Conservation (phyloP, 164 flowering plant genomes). For the Chloranthus sessilifolius region DNA sequence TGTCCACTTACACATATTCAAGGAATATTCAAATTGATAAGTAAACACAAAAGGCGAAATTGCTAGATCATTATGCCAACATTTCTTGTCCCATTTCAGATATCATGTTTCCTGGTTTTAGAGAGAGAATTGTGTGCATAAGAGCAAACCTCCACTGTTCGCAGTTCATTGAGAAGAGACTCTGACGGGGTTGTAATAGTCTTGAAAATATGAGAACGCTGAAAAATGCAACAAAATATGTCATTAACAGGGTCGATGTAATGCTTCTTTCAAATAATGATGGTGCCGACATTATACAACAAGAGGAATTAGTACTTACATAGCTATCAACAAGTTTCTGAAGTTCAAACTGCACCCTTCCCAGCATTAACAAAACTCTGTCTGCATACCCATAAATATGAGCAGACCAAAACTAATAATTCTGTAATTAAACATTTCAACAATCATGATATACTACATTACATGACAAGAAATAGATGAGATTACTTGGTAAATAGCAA, state of each 20-base stretch:
- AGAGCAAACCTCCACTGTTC: constrained; percentile 70
- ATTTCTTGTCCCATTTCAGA: no score
- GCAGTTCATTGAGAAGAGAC: constrained; percentile 88
- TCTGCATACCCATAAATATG: constrained; percentile 39
- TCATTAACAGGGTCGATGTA: constrained; percentile 1
- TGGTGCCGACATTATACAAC: not conserved
- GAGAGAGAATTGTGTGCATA: no score
- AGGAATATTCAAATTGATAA: no score
- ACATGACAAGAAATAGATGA: no score
- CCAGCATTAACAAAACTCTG: constrained; percentile 67
- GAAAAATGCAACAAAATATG: constrained; percentile 23
- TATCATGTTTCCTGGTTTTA: no score
- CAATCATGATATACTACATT: not conserved
- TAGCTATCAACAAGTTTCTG: constrained; percentile 79
- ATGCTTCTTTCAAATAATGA: not conserved
- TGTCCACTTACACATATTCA: no score
- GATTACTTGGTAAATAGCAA: no score
- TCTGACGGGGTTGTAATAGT: constrained; percentile 88
- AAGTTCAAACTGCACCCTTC: constrained; percentile 78
- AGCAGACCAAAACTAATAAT: not conserved
- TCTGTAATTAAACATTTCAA: not conserved
- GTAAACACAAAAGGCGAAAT: no score
- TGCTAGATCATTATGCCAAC: no score
- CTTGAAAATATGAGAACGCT: constrained; percentile 80
- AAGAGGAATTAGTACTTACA: constrained; percentile 41